These are phyloP conservation scores for Alternaria solani DNA, from an alignment of 2,329 filamentous ascomycete species.

Conservation along the genomic window DNA sequence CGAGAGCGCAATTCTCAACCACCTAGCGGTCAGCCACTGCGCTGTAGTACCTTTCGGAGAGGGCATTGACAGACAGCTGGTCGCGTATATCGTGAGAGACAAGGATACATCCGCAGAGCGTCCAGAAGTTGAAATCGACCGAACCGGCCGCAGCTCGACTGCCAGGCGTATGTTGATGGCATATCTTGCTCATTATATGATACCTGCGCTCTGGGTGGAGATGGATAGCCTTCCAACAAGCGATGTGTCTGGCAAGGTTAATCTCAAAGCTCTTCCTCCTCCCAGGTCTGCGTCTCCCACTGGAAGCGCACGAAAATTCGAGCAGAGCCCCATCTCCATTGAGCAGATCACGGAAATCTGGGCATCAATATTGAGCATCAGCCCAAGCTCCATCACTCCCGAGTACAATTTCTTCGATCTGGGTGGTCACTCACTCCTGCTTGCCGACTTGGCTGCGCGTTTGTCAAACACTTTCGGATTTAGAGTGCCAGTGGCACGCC, in stretches of 20 bases:
- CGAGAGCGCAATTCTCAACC: conserved; percentile 73
- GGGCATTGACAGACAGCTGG: conserved; percentile 75
- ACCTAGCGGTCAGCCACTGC: conserved; percentile 75
- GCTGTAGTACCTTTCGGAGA: conserved; percentile 78
- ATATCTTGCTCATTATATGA: conserved; percentile 83
- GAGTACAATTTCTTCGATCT: conserved; percentile 84
- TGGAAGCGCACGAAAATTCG: conserved; percentile 57
- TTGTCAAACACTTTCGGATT: conserved; percentile 76
- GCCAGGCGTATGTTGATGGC: conserved; percentile 70
- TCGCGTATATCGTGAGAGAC: conserved; percentile 79
- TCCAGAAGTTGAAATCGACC: conserved; percentile 70
- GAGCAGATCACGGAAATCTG: conserved; percentile 75
- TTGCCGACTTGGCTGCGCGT: conserved; percentile 78
- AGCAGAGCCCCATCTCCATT: conserved; percentile 70
- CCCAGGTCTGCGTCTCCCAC: conserved; percentile 61
- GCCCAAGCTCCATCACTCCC: conserved; percentile 67
- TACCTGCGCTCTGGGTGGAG: conserved; percentile 79
- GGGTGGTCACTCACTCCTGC: conserved; percentile 77
- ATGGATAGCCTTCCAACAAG: conserved; percentile 76
- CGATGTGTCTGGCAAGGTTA: conserved; percentile 79
- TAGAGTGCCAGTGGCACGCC: conserved; percentile 72
- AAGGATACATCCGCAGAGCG: conserved; percentile 66
- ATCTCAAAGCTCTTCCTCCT: conserved; percentile 74
- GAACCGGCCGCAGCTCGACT: conserved; percentile 73
- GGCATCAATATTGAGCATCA: conserved; percentile 74